Evolutionary conservation across 2,329 filamentous ascomycete species (phyloP).

Genomic region (Colletotrichum paranaense): DNA sequence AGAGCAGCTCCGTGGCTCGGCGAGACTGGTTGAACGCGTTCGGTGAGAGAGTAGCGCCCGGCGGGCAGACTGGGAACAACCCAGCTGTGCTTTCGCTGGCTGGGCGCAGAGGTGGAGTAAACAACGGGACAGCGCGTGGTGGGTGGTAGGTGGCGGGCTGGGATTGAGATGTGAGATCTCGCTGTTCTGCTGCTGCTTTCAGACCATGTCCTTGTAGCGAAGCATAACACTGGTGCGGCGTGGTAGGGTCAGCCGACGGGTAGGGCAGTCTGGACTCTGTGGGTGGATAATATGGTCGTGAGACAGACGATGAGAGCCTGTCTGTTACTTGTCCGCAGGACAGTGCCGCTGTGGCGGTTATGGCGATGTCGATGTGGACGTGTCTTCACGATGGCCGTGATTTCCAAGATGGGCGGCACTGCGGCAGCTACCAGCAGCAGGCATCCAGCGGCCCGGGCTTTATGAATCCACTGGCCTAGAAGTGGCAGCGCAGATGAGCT

Average conservation of each 20-base stretch:
- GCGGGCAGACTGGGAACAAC: constrained; percentile 1
- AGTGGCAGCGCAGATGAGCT: not conserved
- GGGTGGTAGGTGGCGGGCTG: not conserved
- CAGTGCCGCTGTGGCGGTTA: not conserved
- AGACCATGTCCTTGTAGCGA: constrained; percentile 6
- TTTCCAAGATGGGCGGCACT: not conserved
- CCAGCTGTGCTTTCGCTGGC: not conserved
- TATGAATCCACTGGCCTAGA: not conserved
- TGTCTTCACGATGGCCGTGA: not conserved
- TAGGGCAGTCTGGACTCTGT: not conserved
- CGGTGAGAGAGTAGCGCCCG: not conserved
- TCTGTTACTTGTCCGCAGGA: not conserved
- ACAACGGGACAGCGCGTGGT: not conserved
- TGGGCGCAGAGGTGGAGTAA: constrained; percentile 4
- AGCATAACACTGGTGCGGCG: not conserved
- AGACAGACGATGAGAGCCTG: no score
- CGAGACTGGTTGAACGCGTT: constrained; percentile 4
- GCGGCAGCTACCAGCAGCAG: not conserved
- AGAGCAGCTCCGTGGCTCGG: constrained; percentile 3
- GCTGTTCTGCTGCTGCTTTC: constrained; percentile 11
- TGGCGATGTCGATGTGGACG: not conserved
- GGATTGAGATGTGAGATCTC: constrained; percentile 6
- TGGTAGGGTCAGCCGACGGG: not conserved
- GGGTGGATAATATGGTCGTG: not conserved
- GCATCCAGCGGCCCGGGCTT: not conserved